Conservation (phyloP, 306 rosid genomes). For the Lablab purpureus region DNA sequence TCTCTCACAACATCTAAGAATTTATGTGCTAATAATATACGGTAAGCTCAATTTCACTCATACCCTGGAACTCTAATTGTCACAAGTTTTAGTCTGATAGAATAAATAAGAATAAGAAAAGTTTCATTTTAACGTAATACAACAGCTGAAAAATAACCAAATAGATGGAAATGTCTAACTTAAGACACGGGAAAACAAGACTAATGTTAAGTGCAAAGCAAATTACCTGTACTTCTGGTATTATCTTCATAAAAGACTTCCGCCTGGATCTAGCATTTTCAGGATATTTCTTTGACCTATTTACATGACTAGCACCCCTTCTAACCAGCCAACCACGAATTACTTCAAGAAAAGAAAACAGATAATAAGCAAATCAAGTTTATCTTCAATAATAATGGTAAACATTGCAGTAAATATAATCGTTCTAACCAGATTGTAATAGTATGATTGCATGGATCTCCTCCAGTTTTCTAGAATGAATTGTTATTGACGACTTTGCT, state of each 20-base stretch:
- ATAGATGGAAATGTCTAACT: constrained; percentile 22
- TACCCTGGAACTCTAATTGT: not conserved
- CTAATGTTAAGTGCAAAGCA: constrained; percentile 18
- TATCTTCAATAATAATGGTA: constrained; percentile 27
- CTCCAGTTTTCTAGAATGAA: constrained; percentile 57
- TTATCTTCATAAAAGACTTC: constrained; percentile 52
- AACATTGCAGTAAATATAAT: constrained; percentile 30
- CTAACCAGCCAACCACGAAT: constrained; percentile 80
- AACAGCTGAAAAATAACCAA: constrained; percentile 28
- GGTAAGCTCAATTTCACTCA: constrained; percentile 8
- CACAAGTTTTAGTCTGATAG: constrained; percentile 16
- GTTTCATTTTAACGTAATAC: not conserved
- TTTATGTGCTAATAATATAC: not conserved
- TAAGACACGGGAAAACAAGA: constrained; percentile 9
- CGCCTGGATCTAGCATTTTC: constrained; percentile 53
- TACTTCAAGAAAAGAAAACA: constrained; percentile 50
- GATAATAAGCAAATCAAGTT: constrained; percentile 46
- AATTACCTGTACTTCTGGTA: constrained; percentile 66
- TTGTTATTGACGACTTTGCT: constrained; percentile 49
- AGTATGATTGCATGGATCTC: constrained; percentile 64
- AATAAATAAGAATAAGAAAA: constrained; percentile 7
- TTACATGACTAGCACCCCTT: constrained; percentile 48
- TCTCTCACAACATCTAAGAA: not conserved
- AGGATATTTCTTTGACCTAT: constrained; percentile 49
- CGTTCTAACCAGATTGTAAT: constrained; percentile 72